Evolutionary conservation across 2,329 filamentous ascomycete genomes (phyloP).

Genomic region (Penicillium sp.): DNA sequence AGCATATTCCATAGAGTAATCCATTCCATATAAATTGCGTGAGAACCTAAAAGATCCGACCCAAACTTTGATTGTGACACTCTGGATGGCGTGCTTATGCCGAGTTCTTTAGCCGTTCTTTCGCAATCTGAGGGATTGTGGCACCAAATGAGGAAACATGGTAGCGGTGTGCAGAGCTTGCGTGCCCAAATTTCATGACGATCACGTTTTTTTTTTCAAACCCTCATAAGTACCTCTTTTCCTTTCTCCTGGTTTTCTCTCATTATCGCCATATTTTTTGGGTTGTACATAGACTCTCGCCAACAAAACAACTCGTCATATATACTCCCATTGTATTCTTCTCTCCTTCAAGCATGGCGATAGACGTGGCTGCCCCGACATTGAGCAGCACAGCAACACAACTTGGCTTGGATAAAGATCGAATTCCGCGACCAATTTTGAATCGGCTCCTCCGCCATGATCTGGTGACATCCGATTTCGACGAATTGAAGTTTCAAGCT

Average conservation of each 20-base stretch:
- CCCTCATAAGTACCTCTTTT: not conserved
- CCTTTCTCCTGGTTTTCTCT: not conserved
- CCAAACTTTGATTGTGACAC: slow-evolving; percentile 9
- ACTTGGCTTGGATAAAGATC: not conserved
- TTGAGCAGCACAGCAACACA: not conserved
- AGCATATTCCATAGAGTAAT: not conserved
- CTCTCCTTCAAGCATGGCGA: slow-evolving; percentile 4
- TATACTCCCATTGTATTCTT: not conserved
- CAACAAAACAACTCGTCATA: not conserved
- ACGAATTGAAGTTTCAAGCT: slow-evolving; percentile 36
- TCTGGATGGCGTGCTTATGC: slow-evolving; percentile 20
- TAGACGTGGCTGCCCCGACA: not conserved
- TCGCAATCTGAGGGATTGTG: slow-evolving; percentile 22
- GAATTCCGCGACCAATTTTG: not conserved
- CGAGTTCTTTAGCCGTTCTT: slow-evolving; percentile 6
- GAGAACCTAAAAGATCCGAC: not conserved
- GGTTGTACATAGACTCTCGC: not conserved
- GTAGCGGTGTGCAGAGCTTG: slow-evolving; percentile 16
- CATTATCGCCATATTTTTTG: not conserved
- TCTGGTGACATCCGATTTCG: slow-evolving; percentile 34
- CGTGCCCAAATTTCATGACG: not conserved
- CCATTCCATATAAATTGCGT: not conserved
- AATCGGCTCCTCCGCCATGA: slow-evolving; percentile 30
- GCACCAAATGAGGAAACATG: slow-evolving; percentile 13
- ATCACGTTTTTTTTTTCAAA: not conserved